phyloP scores from a whole-genome alignment of 2,329 filamentous ascomycete genomes.

The Aspergillus udagawae region DNA sequence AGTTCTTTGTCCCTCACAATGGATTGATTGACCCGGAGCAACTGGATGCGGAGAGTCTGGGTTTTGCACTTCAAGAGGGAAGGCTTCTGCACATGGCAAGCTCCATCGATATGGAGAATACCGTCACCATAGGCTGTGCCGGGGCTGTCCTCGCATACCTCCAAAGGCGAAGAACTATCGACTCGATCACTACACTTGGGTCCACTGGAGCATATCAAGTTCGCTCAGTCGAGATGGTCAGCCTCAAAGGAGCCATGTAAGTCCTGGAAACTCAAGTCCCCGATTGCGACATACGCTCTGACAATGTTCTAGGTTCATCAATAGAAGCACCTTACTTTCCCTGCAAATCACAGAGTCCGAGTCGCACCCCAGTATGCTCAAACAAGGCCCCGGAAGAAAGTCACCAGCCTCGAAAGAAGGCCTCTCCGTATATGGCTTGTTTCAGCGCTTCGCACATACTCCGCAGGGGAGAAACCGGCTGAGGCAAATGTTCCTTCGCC shows the following conservation, averaged over 20 bases:
- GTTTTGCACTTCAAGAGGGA: constrained; percentile 56
- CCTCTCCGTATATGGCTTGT: constrained; percentile 78
- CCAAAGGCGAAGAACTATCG: constrained; percentile 61
- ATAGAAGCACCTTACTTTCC: constrained; percentile 71
- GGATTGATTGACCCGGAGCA: constrained; percentile 43
- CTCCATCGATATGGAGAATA: constrained; percentile 69
- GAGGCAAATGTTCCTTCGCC: constrained; percentile 76
- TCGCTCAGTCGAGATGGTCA: constrained; percentile 68
- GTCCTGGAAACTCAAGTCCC: constrained; percentile 8
- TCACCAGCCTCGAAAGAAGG: constrained; percentile 70
- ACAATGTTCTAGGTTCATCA: constrained; percentile 65
- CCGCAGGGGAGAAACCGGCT: constrained; percentile 72
- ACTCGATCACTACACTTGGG: constrained; percentile 58
- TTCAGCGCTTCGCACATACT: constrained; percentile 69
- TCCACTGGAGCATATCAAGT: constrained; percentile 57
- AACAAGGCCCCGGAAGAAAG: constrained; percentile 62
- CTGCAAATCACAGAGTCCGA: constrained; percentile 84
- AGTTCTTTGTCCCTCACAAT: constrained; percentile 61
- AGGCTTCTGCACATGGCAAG: constrained; percentile 66
- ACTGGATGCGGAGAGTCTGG: constrained; percentile 35
- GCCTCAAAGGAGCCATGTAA: constrained; percentile 59
- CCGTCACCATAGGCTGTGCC: constrained; percentile 73
- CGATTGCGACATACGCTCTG: not conserved
- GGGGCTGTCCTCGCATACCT: constrained; percentile 82
- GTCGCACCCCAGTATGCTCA: constrained; percentile 75